phyloP scores from a whole-genome alignment of 192 early-diverging fungal species.

The Coemansia sp. region DNA sequence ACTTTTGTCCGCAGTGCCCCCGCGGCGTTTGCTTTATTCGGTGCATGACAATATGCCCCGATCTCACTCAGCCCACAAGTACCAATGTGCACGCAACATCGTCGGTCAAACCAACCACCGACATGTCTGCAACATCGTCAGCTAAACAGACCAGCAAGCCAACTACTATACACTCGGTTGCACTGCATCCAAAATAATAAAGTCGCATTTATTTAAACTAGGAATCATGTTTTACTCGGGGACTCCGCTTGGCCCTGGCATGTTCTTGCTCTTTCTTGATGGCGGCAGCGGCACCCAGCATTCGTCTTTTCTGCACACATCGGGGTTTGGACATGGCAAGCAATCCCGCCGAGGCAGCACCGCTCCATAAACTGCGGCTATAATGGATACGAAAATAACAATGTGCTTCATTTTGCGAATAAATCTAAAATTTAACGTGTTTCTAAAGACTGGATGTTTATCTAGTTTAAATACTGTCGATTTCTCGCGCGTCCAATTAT shows the following conservation, averaged over 20 bases:
- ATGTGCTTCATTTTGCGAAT: neutral
- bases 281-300: conserved; percentile 50
- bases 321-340: conserved; percentile 40
- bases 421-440: neutral
- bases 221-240: neutral
- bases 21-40: conserved; percentile 35
- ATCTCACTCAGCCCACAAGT: conserved; percentile 5
- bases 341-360: conserved; percentile 26
- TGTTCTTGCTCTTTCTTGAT: conserved; percentile 15
- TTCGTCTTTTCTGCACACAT: conserved; percentile 36
- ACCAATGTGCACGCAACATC: no score
- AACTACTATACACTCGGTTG: no score
- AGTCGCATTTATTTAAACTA: conserved; percentile 4
- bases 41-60: conserved; percentile 46
- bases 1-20: conserved; percentile 43
- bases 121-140: no score
- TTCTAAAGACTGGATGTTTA: neutral
- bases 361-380: conserved; percentile 6
- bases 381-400: neutral
- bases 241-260: neutral
- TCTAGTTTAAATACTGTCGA: neutral
- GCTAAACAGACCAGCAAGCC: no score
- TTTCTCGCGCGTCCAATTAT: neutral
- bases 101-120: no score
- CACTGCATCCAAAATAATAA: neutral